Base-by-base conservation (phyloP, 192 early-diverging fungal genomes). In the Powellomyces hirtus region DNA sequence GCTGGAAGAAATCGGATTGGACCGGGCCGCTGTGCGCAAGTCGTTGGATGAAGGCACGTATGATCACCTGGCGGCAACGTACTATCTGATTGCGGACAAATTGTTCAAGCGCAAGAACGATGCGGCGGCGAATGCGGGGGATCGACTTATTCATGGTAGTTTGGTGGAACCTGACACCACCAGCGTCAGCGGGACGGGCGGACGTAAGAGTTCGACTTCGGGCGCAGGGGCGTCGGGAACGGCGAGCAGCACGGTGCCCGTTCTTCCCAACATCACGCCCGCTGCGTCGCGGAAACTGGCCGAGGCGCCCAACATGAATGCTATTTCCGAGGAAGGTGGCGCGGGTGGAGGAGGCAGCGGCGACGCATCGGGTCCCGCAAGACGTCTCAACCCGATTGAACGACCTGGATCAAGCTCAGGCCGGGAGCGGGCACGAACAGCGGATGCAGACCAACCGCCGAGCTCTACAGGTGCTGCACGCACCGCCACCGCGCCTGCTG, bases 1-100 rank as follows among this genome's bases (percentile, higher is more conserved):
- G 50, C 70, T 86, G 40, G 80, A 85, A 63, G 81, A 86, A 20
- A 78, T 86, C 49, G 84, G 84, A 24, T 57, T 86, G 30, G 84
- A 86, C 50, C 58, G 73, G 24, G 64, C 46, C 11, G 71, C 63
- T 0, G 75, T 84, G 6, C 35, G 68, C 34, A 82, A 84, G 44
- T 79, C 77, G 29, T 59, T 86, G 1, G 75, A 72, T 5, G 84
- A 86, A 45, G 71, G 66, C 31, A 73, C 52, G 0, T 86, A 86
- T 60, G 84, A 86, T 66, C 79, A 79, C 35, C 68, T 84, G 37
- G 63, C 83, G 18, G 84, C 84, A 18, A 83, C 84, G 8, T 86
- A 80, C 64, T 86, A 73, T 61, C 58, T 86, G 58, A 76, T 81
- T 29, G 84, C 84, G 14, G 84, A 86, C 68, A 68, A 76, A 31